phyloP scores from a whole-genome alignment of 257 asterid genomes.

The Nicotiana knightiana region DNA sequence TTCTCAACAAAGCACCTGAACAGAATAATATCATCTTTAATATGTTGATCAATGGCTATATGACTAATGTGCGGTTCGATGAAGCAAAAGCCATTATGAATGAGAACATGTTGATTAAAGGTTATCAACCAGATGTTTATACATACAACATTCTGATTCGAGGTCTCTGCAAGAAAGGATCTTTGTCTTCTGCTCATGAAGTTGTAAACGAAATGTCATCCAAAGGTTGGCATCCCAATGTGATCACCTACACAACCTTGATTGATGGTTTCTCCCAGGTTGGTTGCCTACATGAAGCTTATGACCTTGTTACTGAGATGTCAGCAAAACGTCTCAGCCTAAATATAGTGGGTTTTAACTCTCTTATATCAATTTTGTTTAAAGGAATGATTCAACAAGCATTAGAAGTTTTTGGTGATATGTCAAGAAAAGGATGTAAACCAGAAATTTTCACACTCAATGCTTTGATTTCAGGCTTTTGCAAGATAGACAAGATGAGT shows the following conservation, averaged over 20 bases:
- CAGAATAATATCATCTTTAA: conserved; percentile 50
- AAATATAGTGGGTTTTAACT: conserved; percentile 74
- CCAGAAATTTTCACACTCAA: conserved; percentile 67
- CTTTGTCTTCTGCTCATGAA: conserved; percentile 52
- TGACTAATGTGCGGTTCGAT: conserved; percentile 41
- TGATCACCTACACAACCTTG: conserved; percentile 67
- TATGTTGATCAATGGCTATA: conserved; percentile 67
- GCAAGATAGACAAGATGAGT: conserved; percentile 50
- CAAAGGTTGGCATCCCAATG: conserved; percentile 51
- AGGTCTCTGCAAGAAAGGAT: conserved; percentile 70
- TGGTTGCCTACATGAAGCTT: conserved; percentile 60
- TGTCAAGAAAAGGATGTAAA: conserved; percentile 56
- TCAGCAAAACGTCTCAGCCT: conserved; percentile 44
- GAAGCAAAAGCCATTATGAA: conserved; percentile 65
- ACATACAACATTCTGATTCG: conserved; percentile 68
- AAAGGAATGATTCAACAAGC: conserved; percentile 58
- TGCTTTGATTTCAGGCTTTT: conserved; percentile 65
- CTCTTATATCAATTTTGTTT: conserved; percentile 69
- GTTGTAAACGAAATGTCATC: conserved; percentile 44
- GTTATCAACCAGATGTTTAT: conserved; percentile 63
- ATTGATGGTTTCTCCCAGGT: conserved; percentile 64
- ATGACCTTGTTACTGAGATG: conserved; percentile 53
- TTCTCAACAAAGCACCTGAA: conserved; percentile 58
- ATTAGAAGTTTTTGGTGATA: conserved; percentile 34
- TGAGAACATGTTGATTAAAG: conserved; percentile 32